Evolutionary conservation across 345 rosid genomes (phyloP).

Genomic region (Gossypium thurberi): DNA sequence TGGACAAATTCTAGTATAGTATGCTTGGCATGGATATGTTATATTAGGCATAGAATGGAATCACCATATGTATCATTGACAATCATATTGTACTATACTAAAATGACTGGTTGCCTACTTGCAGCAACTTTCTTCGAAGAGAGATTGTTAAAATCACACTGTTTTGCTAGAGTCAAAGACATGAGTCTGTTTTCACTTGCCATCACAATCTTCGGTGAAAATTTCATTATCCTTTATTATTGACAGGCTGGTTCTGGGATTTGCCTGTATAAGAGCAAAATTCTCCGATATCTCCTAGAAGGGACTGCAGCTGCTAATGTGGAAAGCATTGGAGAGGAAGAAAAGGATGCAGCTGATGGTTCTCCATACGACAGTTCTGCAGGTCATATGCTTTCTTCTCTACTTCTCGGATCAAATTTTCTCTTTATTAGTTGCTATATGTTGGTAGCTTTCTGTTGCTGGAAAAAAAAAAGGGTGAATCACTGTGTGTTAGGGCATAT

Average conservation of each 20-base stretch:
- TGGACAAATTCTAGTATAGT: not conserved
- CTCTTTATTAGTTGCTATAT: not conserved
- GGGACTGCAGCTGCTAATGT: slow-evolving; percentile 75
- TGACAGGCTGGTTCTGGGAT: slow-evolving; percentile 55
- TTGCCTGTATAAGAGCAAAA: slow-evolving; percentile 41
- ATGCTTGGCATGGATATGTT: not conserved
- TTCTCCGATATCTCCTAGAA: slow-evolving; percentile 61
- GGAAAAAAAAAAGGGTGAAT: not conserved
- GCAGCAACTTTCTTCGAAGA: not conserved
- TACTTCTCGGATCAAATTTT: not conserved
- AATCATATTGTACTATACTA: not conserved
- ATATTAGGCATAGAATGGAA: not conserved
- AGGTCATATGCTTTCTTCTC: slow-evolving; percentile 20
- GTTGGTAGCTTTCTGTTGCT: slow-evolving; percentile 4
- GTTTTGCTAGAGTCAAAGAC: not conserved
- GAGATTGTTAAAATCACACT: not conserved
- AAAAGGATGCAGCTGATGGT: slow-evolving; percentile 23
- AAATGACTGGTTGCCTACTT: not conserved
- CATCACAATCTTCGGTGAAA: not conserved
- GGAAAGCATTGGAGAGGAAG: slow-evolving; percentile 39
- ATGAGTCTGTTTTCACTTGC: not conserved
- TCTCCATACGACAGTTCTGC: slow-evolving; percentile 17
- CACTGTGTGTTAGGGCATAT: not conserved
- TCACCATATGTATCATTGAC: not conserved
- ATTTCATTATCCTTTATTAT: slow-evolving; percentile 6